Base-by-base conservation (phyloP, 805 yeast species). In the Peterozyma xylosa region DNA sequence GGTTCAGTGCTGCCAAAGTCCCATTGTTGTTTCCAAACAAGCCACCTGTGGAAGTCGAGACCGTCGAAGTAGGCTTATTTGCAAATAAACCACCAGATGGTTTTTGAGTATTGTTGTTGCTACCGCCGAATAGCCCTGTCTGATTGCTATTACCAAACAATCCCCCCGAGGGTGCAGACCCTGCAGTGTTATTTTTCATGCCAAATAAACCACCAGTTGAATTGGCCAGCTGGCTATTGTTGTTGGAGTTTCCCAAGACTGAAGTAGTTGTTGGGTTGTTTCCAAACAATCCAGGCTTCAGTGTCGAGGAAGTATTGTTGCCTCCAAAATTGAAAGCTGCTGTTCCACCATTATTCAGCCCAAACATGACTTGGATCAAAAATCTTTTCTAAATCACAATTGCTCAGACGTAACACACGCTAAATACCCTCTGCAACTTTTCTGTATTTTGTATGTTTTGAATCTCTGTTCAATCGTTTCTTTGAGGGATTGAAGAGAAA, bases 261-360 rank as follows among this genome's bases (percentile, higher is more conserved):
- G 51, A 47, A 17, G 41, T 41, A 13, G 30, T 30, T n/a, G 14
- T 14, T 33, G 35, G 9, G 15, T 33, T 33, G 9, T 33, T 33
- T 33, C 35, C 35, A 33, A 33, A 33, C 15, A 33, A 33, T n/a
- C 48, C 51, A 3, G 55, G 46, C 30, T 58, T 57, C 21, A 50
- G 48, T 11, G 50, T 46, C 41, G 47, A 54, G 17, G 53, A 45
- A 14, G 50, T 53, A 39, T 48, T 54, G 17, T 49, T 50, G 4
- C 63, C 59, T 6, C 64, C 61, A 13, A 63, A 59, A 10, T 60
- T 58, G 21, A 64, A 64, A 5, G 64, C 57, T 10, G 63, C 35
- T 9, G 36, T 30, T 30, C 36, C 35, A 32, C 10, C 38, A 29
- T 41, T 14, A 14, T 38, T 42, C 38, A 33, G 30, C 13, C 45